Percentiles rank a stretch among this genome's conserved stretches.
These are phyloP conservation scores for Aspergillus sp. DNA, from an alignment of 2,329 filamentous ascomycete genomes.

Conservation along the genomic window DNA sequence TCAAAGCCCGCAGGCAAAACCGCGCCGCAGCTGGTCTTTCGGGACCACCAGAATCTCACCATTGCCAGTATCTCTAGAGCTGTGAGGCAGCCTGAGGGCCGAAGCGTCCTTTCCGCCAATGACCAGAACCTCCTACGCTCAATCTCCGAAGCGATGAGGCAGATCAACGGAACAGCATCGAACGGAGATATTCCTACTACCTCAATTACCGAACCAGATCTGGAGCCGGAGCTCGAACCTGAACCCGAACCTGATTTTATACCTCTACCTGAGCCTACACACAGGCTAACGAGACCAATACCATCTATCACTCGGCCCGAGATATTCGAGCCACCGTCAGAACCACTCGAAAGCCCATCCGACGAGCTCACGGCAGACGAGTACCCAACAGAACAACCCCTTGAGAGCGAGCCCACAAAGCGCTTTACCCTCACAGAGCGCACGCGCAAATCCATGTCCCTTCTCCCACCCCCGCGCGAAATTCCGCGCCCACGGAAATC, in stretches of 20 bases:
- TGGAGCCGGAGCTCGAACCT: conserved; percentile 1
- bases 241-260: conserved; percentile 9
- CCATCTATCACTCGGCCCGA: conserved; percentile 6
- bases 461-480: conserved; percentile 50
- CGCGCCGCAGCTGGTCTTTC: conserved; percentile 34
- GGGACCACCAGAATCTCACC: conserved; percentile 44
- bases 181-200: background rate
- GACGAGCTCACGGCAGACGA: conserved; percentile 15
- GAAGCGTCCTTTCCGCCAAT: conserved; percentile 27
- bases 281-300: conserved; percentile 8
- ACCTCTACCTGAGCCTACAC: conserved; percentile 8
- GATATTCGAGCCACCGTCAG: background rate
- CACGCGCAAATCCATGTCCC: conserved; percentile 79
- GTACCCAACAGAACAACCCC: conserved; percentile 9
- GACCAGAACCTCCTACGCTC: conserved; percentile 40
- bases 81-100: conserved; percentile 35
- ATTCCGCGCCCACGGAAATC: conserved; percentile 21
- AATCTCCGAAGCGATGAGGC: conserved; percentile 38
- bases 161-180: conserved; percentile 32
- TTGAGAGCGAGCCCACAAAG: background rate
- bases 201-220: conserved; percentile 3
- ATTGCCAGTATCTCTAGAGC: conserved; percentile 43
- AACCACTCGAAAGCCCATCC: background rate
- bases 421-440: conserved; percentile 69
- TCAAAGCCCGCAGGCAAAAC: conserved; percentile 6